Percentiles rank a stretch among this genome's conserved stretches.
These are phyloP conservation scores for Trichosanthes truncata DNA, from an alignment of 306 rosid genomes.

Conservation along the genomic window DNA sequence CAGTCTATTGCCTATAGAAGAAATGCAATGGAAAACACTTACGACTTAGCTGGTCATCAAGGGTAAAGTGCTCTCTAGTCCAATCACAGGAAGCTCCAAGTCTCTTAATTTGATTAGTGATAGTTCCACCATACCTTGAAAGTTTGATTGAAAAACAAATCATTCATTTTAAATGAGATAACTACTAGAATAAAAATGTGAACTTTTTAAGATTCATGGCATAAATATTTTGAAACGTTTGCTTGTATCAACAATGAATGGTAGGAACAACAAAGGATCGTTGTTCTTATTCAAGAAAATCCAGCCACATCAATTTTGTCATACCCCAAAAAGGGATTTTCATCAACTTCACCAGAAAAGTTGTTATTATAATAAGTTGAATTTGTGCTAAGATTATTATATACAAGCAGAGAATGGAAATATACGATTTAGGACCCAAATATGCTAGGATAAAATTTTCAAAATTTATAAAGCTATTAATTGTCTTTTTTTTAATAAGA, in stretches of 20 bases:
- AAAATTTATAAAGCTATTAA: neutral
- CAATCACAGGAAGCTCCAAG: slow-evolving; percentile 99
- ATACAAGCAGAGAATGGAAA: neutral
- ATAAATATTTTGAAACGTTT: neutral
- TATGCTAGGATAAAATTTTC: neutral
- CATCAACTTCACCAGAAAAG: neutral
- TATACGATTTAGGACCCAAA: neutral
- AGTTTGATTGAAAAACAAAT: slow-evolving; percentile 4
- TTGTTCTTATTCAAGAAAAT: neutral
- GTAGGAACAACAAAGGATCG: neutral
- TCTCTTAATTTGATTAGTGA: slow-evolving; percentile 91
- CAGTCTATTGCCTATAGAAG: slow-evolving; percentile 20
- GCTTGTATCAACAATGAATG: neutral
- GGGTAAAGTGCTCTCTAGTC: slow-evolving; percentile 92
- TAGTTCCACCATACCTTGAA: slow-evolving; percentile 86
- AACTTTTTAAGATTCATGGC: neutral
- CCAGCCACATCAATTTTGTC: neutral
- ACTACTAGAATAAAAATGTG: neutral
- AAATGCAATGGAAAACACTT: slow-evolving; percentile 47
- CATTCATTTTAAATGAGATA: slow-evolving; percentile 1
- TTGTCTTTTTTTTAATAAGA: neutral
- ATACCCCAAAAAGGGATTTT: neutral
- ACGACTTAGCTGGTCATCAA: slow-evolving; percentile 99
- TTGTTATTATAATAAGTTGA: neutral
- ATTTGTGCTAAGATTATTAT: neutral